Conservation (phyloP, 1,284 basidiomycete genomes). For the Pseudozyma tsukubaensis region DNA sequence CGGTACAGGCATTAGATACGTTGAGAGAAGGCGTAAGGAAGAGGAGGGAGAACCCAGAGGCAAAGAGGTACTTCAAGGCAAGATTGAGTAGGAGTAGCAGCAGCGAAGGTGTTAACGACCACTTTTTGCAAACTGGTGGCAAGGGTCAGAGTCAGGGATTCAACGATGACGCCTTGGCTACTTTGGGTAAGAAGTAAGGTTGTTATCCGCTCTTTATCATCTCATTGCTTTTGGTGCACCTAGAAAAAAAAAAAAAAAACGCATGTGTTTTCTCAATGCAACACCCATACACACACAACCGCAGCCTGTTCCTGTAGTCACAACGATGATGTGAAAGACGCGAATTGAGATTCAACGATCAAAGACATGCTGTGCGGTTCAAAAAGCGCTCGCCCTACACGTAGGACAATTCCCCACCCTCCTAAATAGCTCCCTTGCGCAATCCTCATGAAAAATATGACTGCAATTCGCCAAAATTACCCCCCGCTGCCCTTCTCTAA, state of each 20-base stretch:
- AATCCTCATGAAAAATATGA: conserved; percentile 71
- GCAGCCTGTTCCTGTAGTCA: no score
- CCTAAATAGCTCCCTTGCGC: conserved; percentile 40
- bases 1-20: conserved; percentile 57
- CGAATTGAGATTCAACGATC: no score
- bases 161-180: conserved; percentile 58
- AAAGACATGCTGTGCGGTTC: background rate
- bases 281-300: conserved; percentile 1
- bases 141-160: conserved; percentile 25
- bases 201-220: background rate
- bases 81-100: conserved; percentile 22
- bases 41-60: conserved; percentile 36
- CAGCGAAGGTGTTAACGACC: conserved; percentile 46
- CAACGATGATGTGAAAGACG: no score
- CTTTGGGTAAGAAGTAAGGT: conserved; percentile 40
- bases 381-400: conserved; percentile 44
- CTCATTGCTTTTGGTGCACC: background rate
- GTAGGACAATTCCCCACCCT: conserved; percentile 42
- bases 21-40: conserved; percentile 54
- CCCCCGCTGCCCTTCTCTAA: conserved; percentile 75
- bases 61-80: conserved; percentile 35
- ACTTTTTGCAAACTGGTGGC: conserved; percentile 12
- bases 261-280: background rate
- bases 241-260: background rate
- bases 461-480: conserved; percentile 76